Conservation (phyloP, 495 filamentous ascomycete species). For the Aspergillus baeticus region DNA sequence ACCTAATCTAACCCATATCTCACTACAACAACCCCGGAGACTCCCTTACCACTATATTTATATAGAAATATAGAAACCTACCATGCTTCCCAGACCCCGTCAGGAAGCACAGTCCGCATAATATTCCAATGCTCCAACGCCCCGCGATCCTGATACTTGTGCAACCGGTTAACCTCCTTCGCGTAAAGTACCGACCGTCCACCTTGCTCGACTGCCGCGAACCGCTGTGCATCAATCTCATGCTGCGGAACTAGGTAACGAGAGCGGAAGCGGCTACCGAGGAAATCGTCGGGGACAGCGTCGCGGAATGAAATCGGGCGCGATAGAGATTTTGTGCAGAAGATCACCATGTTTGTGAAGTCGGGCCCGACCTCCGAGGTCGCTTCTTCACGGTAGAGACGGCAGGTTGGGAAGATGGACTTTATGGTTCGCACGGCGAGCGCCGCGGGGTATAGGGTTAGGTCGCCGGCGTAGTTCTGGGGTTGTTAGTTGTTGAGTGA, state of each 20-base stretch:
- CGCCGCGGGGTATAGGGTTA: slow-evolving; percentile 66
- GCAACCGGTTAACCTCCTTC: slow-evolving; percentile 54
- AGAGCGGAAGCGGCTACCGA: slow-evolving; percentile 67
- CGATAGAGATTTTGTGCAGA: slow-evolving; percentile 46
- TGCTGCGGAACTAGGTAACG: slow-evolving; percentile 69
- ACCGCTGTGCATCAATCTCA: slow-evolving; percentile 62
- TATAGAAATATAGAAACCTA: slow-evolving; percentile 35
- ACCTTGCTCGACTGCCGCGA: slow-evolving; percentile 34
- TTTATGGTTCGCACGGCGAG: slow-evolving; percentile 72
- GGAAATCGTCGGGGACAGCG: slow-evolving; percentile 63
- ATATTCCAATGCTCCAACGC: slow-evolving; percentile 86
- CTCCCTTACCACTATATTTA: not conserved
- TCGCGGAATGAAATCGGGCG: slow-evolving; percentile 62
- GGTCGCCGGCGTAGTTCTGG: slow-evolving; percentile 96
- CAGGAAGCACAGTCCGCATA: slow-evolving; percentile 83
- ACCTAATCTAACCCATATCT: not conserved
- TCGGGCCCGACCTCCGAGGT: slow-evolving; percentile 52
- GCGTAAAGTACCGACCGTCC: slow-evolving; percentile 25
- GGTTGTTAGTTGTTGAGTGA: slow-evolving; percentile 13
- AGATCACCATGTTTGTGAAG: slow-evolving; percentile 87
- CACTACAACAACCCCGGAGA: not conserved
- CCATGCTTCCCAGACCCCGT: slow-evolving; percentile 84
- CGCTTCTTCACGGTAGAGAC: slow-evolving; percentile 79
- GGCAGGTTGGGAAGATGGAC: slow-evolving; percentile 73
- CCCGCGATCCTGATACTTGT: slow-evolving; percentile 67